Evolutionary conservation across 192 early-diverging fungal species (phyloP).

Genomic region (Phycomyces blakesleeanus): DNA sequence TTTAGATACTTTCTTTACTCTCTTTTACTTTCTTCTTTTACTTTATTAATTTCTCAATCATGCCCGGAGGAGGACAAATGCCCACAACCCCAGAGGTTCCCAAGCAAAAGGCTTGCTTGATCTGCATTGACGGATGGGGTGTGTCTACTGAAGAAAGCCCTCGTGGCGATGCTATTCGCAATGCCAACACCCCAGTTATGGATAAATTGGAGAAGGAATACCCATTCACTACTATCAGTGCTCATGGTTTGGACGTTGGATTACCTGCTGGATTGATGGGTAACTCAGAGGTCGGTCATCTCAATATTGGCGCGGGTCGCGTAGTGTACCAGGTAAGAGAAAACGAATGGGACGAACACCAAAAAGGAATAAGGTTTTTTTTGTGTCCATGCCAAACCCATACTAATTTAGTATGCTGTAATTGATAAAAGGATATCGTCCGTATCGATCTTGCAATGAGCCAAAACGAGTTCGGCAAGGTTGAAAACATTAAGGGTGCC

Average conservation of each 20-base stretch:
- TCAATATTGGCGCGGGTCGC: conserved; percentile 99
- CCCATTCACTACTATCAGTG: conserved; percentile 74
- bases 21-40: conserved; percentile 7
- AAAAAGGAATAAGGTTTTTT: conserved; percentile 8
- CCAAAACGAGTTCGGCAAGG: conserved; percentile 75
- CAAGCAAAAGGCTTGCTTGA: conserved; percentile 74
- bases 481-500: conserved; percentile 70
- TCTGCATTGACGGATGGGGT: conserved; percentile 99
- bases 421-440: conserved; percentile 80
- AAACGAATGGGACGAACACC: conserved; percentile 2
- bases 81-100: conserved; percentile 28
- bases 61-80: conserved; percentile 39
- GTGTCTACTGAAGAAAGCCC: conserved; percentile 64
- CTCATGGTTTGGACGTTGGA: conserved; percentile 95
- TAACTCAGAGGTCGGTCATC: conserved; percentile 98
- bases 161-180: conserved; percentile 87
- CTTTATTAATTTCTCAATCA: conserved; percentile 10
- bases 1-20: too few relatives aligned
- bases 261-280: conserved; percentile 99
- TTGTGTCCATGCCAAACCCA: not conserved
- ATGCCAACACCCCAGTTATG: conserved; percentile 95
- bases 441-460: conserved; percentile 92
- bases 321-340: conserved; percentile 88
- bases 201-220: conserved; percentile 69
- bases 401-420: not conserved